Base-by-base conservation (phyloP, 768 basidiomycete species). In the Mycena olivaceomarginata region DNA sequence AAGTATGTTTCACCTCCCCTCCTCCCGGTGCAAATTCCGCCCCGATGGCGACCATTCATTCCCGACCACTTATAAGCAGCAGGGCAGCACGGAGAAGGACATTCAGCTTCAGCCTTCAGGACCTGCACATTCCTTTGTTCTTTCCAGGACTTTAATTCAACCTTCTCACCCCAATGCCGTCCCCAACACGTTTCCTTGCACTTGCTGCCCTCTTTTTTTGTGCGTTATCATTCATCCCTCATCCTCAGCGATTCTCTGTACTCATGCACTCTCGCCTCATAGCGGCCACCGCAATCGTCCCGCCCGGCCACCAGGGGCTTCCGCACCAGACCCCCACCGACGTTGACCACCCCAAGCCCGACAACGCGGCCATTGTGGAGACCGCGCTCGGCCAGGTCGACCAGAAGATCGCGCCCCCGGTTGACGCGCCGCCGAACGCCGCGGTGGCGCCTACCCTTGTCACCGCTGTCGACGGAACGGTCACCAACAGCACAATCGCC, bases 381-480 rank as follows among this genome's bases (percentile, higher is more conserved):
- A 68, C 79, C 20, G 67, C 59, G 43, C 31, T 31, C 2, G 31
- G 46, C 45, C 45, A 74, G 39, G 67, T 80, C 15, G 37, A 71
- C 45, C 79, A 78, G 72, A 76, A 76, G 69, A 57, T 6, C 64
- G 43, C 62, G n/a, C 59, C 64, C 7, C 37, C 75, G 1, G 22
- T 53, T 53, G 65, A 71, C 60, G 72, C 77, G 9, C 67, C 67
- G 10, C 79, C 79, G 4, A 67, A 62, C 43, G 57, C 56, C 40
- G 37, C n/a, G 31, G 63, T 76, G 16, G 67, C 70, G 3, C 67
- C 70, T 5, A 89, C 88, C 1, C 77, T 80, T 0, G 82, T 91
- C 67, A 90, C 89, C 39, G 90, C 89, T 1, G 76, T 89, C 45
- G 89, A 91, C 79, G 89, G 90, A 12, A 63, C 82, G 39, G 76